These are phyloP conservation scores for Blastomyces percursus DNA, from an alignment of 2,329 filamentous ascomycete genomes.

Conservation along the genomic window DNA sequence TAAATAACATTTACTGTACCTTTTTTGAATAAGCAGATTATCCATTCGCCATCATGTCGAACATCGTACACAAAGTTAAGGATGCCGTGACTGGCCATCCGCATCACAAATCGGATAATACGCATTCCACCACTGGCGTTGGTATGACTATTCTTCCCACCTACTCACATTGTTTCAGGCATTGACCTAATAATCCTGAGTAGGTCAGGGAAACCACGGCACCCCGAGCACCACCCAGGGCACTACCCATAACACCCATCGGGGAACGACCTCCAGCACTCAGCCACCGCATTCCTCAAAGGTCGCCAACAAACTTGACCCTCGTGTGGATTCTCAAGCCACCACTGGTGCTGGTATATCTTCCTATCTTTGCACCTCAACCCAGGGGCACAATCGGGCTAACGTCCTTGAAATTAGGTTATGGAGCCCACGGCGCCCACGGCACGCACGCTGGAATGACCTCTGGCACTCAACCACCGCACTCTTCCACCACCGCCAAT, in stretches of 20 bases:
- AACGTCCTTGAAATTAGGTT: neutral
- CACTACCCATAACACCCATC: neutral
- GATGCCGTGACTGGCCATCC: conserved; percentile 31
- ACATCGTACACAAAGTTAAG: conserved; percentile 40
- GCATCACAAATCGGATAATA: conserved; percentile 14
- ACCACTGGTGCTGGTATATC: neutral
- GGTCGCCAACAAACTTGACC: conserved; percentile 13
- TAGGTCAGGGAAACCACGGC: neutral
- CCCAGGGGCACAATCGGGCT: neutral
- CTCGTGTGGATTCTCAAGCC: conserved; percentile 11
- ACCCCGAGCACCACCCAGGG: neutral
- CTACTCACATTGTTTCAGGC: neutral
- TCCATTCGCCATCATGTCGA: conserved; percentile 31
- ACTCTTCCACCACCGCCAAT: conserved; percentile 30
- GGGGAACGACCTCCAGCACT: neutral
- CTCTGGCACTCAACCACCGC: conserved; percentile 18
- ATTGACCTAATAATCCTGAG: neutral
- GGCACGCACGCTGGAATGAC: neutral
- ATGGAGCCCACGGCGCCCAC: conserved; percentile 7
- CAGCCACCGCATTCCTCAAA: conserved; percentile 8
- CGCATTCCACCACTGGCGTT: conserved; percentile 6
- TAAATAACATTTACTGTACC: neutral
- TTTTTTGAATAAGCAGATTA: neutral
- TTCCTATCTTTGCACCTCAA: neutral
- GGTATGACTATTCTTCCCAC: neutral